Conservation (phyloP, 108 stramenopile species). For the Epipyxis sp. region DNA sequence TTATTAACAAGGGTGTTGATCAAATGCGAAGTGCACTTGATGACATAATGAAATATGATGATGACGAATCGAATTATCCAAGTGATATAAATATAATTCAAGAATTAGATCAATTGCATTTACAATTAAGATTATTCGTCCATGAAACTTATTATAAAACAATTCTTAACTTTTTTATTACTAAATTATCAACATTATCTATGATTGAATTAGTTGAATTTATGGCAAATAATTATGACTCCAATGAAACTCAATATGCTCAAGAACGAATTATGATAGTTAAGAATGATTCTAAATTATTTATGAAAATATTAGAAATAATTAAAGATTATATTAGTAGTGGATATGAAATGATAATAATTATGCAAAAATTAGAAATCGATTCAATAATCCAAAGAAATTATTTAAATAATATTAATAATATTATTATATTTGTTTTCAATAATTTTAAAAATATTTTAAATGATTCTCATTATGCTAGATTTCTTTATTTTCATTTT, state of each 20-base stretch:
- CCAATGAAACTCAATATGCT: too few relatives aligned
- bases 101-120: not conserved
- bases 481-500: not conserved
- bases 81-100: not conserved
- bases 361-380: not conserved
- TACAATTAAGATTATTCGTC: not conserved
- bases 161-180: not conserved
- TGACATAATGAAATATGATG: not conserved
- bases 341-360: not conserved
- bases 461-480: not conserved
- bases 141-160: not conserved
- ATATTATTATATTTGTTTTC: not conserved
- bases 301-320: not conserved
- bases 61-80: not conserved
- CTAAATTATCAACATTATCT: not conserved
- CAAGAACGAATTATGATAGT: too few relatives aligned
- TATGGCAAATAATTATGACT: too few relatives aligned
- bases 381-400: not conserved
- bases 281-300: too few relatives aligned
- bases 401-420: not conserved
- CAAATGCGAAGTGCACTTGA: not conserved
- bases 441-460: not conserved
- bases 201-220: too few relatives aligned
- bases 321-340: not conserved
- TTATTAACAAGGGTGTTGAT: not conserved